Evolutionary conservation across 2,329 filamentous ascomycete species (phyloP), one percentile per base, ranked within the genome.

Genomic region (Verticillium nonalfalfae): DNA sequence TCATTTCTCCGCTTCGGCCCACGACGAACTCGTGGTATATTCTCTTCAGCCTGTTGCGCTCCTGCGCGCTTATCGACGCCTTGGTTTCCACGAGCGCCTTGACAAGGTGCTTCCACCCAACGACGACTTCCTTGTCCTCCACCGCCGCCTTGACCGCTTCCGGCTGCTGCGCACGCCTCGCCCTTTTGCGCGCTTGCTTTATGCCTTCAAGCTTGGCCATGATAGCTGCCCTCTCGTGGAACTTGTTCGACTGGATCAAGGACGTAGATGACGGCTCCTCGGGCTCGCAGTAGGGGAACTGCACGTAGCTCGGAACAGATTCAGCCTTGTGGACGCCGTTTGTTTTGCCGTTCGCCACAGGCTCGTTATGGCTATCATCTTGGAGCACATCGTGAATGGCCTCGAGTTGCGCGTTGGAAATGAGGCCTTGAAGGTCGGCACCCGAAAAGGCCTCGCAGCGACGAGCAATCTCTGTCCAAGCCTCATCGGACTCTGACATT

Each of bases 371-470:
- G 67, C 67, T 69, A 54, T 86, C 79, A 68, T 88, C 85, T 60
- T 86, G 89, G 0, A 99, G 84, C 2, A 96, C 87, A 67, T 97
- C 93, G 72, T 99, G 95, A 66, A 99, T 97, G 34, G 95, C 95
- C 77, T 98, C 94, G 6, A 99, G 83, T 73, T 99, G 95, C 0
- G 95, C 93, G 67, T 99, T 99, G 69, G 96, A 97, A 54, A 98
- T 88, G 7, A 99, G 84, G 0, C 94, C 95, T 74, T 99, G 95
- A 3, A 99, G 80, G 76, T 99, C 95, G 1, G 95, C 95, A 13
- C 95, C 95, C 0, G 91, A 95, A 73, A 96, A 97, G 10, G 95
- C 95, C 62, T 95, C 90, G 0, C 94, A 98, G 15, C 86, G 81
- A 15, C 79, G 80, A 0, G 93, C 94, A 31, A 99, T 85, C 64